These are phyloP conservation scores for Trichoderma sp. DNA, from an alignment of 2,329 filamentous ascomycete species.

Conservation along the genomic window DNA sequence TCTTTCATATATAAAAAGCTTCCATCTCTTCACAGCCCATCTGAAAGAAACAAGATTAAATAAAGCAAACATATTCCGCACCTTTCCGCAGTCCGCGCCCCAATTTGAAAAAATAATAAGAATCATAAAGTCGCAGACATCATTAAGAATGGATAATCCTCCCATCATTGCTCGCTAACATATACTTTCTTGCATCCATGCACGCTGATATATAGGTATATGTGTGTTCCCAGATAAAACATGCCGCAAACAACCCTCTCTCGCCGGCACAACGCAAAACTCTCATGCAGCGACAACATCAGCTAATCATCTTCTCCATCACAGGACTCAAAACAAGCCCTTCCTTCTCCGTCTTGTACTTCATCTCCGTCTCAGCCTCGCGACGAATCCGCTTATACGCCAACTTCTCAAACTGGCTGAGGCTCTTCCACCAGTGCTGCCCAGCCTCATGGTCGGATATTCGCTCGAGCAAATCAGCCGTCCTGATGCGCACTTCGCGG, in stretches of 20 bases:
- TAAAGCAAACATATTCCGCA: neutral
- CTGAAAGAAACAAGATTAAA: neutral
- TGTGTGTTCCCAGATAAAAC: conserved; percentile 13
- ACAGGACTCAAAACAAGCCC: conserved; percentile 38
- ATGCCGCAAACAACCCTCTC: neutral
- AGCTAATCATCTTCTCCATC: conserved; percentile 54
- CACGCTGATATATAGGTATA: neutral
- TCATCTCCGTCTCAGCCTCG: conserved; percentile 59
- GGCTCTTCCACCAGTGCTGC: conserved; percentile 84
- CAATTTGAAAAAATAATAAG: neutral
- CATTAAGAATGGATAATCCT: neutral
- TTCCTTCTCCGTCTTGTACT: conserved; percentile 49
- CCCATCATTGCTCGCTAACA: neutral
- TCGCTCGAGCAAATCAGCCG: conserved; percentile 77
- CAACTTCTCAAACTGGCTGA: conserved; percentile 86
- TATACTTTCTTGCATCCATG: neutral
- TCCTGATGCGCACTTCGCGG: conserved; percentile 72
- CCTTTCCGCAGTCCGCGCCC: conserved; percentile 8
- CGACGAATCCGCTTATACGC: conserved; percentile 79
- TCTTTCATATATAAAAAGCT: neutral
- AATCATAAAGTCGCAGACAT: neutral
- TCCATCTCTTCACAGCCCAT: neutral
- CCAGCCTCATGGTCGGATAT: conserved; percentile 87
- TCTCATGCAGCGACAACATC: conserved; percentile 27
- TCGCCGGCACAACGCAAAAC: neutral